A percentile compares a stretch with the other conserved stretches of the same genome.
Conservation (phyloP, 257 asterid genomes). For the Ilex asprella region DNA sequence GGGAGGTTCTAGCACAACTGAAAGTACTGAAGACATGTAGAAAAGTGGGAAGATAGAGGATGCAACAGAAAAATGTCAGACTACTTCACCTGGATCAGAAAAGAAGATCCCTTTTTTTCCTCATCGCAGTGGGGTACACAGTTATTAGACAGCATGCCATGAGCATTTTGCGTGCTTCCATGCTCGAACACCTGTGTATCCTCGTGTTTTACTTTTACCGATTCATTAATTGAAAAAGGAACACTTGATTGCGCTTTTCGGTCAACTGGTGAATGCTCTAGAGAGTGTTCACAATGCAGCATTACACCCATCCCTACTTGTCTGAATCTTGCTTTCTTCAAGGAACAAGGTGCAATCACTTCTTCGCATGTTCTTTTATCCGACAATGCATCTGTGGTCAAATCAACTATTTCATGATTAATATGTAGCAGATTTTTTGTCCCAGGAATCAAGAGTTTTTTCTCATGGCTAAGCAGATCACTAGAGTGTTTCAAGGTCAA, state of each 20-base stretch:
- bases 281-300: conserved; percentile 21
- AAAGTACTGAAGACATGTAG: too few relatives aligned
- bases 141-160: conserved; percentile 19
- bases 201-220: conserved; percentile 32
- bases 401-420: conserved; percentile 7
- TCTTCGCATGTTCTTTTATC: conserved; percentile 33
- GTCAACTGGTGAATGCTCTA: conserved; percentile 9
- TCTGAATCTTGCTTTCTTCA: conserved; percentile 48
- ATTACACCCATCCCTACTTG: conserved; percentile 32
- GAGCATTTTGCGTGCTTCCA: conserved; percentile 25
- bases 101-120: conserved; percentile 66
- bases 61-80: not conserved
- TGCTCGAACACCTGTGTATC: conserved; percentile 17
- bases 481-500: conserved; percentile 31
- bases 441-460: conserved; percentile 26
- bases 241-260: not conserved
- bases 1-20: too few relatives aligned
- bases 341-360: conserved; percentile 28
- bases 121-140: conserved; percentile 33
- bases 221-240: conserved; percentile 3
- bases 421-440: conserved; percentile 13
- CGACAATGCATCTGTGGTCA: conserved; percentile 12
- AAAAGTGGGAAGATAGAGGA: too few relatives aligned
- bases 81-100: conserved; percentile 66
- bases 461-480: conserved; percentile 22